Evolutionary conservation across 176 grass and related monocot genomes (phyloP), one percentile per base, ranked within the genome.

Genomic region (Tillandsia leiboldiana): DNA sequence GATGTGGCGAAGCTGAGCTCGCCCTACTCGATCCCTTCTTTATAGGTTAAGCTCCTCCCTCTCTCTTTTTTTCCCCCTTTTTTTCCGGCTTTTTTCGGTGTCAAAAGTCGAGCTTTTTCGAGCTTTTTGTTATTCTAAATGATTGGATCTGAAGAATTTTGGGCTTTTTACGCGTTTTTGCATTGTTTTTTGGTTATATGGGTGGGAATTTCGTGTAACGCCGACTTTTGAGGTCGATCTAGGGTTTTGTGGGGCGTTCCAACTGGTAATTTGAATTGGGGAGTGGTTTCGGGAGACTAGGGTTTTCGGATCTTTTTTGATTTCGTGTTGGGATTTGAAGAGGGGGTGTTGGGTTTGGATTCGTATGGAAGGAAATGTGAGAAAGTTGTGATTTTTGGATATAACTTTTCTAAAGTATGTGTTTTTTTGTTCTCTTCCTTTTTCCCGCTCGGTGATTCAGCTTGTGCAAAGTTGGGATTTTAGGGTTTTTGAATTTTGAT

Each of bases 391-490:
- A 1, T 48, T 72, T 77, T 68, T 64, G 49, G 12, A 70, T 67
- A 12, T 20, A 9, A 18, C 56, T 61, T 61, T 61, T 15, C 56
- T 61, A 2, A 61, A 61, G n/a, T 61, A 20, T 23, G 56, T 61
- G 22, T 61, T 61, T 23, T 53, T 56, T 56, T 61, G 33, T 42
- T 5, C 33, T 42, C 33, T 61, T 10, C 15, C 17, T 18, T 20
- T 61, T 23, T 61, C 56, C 49, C 58, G 10, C 50, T 49, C 9
- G 62, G 66, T 84, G 77, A 77, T 84, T 88, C 78, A 48, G 70
- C 62, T 28, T 75, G 66, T 26, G 66, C 8, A 7, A 26, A 29
- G 63, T 65, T 57, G 81, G 15, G 11, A 24, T 24, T 24, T 24
- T 24, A 24, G 24, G 24, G 24, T 24, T 24, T 24, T 24, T 24